Percentiles rank a stretch among this genome's conserved stretches.
phyloP scores from a whole-genome alignment of 1,284 basidiomycete species.

The Puccinia triticina region DNA sequence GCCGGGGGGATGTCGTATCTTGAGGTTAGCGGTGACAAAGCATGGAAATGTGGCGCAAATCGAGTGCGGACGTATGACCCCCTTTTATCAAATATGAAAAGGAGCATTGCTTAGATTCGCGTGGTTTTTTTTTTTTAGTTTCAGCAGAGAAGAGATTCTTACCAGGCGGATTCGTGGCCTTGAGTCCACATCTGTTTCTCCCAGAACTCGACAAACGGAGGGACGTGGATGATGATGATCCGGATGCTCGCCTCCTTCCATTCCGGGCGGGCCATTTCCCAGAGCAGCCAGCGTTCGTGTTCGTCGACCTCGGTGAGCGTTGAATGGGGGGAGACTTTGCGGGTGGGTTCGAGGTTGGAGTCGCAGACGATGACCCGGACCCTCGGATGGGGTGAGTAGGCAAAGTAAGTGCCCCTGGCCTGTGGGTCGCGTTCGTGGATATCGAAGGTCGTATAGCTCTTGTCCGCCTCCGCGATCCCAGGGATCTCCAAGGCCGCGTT shows the following conservation, averaged over 20 bases:
- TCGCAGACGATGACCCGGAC: constrained; percentile 55
- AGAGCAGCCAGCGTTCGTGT: constrained; percentile 55
- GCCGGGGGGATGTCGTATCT: constrained; percentile 33
- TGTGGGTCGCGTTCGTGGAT: constrained; percentile 39
- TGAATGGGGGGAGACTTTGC: constrained; percentile 9
- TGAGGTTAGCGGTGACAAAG: constrained; percentile 12
- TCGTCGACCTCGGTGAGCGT: constrained; percentile 50
- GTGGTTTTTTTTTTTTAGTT: not conserved
- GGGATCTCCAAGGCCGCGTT: constrained; percentile 16
- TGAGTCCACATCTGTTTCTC: constrained; percentile 53
- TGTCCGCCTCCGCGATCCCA: constrained; percentile 15
- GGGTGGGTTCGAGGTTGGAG: constrained; percentile 53
- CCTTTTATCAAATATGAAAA: constrained; percentile 48
- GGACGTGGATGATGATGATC: constrained; percentile 54
- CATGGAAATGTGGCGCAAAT: constrained; percentile 53
- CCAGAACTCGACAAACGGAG: constrained; percentile 56
- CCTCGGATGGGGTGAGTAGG: constrained; percentile 54
- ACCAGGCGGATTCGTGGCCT: constrained; percentile 54
- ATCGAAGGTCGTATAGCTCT: constrained; percentile 14
- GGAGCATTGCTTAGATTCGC: not conserved
- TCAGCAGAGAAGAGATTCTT: constrained; percentile 22
- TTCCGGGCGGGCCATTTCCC: constrained; percentile 52
- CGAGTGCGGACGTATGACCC: constrained; percentile 54
- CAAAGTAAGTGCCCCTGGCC: constrained; percentile 52
- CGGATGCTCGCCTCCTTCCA: constrained; percentile 54